Evolutionary conservation across 306 rosid genomes (phyloP).

Genomic region (Senna tora): DNA sequence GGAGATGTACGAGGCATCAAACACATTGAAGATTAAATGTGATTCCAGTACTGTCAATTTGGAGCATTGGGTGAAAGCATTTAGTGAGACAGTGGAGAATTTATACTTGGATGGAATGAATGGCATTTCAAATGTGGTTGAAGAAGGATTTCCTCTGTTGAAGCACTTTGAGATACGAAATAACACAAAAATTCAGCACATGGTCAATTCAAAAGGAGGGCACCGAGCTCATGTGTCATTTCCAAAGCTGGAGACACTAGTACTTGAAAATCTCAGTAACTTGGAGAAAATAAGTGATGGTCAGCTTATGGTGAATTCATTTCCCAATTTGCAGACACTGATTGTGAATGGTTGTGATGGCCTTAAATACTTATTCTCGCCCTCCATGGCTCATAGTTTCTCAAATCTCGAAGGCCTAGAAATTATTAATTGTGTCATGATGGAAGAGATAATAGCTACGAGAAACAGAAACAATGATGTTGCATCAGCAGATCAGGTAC

Average conservation of each 20-base stretch:
- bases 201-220: not conserved
- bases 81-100: no score
- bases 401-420: no score
- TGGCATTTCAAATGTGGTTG: not conserved
- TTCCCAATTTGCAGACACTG: no score
- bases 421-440: no score
- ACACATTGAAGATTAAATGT: not conserved
- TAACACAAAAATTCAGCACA: not conserved
- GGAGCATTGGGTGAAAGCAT: not conserved
- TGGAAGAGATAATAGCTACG: no score
- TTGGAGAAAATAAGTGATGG: not conserved
- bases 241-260: constrained; percentile 1
- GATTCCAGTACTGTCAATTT: not conserved
- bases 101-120: no score
- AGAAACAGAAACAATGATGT: no score
- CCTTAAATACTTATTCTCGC: no score
- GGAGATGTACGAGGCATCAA: no score
- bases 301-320: not conserved
- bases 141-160: constrained; percentile 19
- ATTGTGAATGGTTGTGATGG: no score
- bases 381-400: no score
- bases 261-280: not conserved
- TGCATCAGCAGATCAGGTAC: no score
- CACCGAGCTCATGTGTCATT: not conserved
- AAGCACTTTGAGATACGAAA: constrained; percentile 33